These are phyloP conservation scores for Ajuga chamaepitys DNA, from an alignment of 257 asterid genomes.

Conservation along the genomic window DNA sequence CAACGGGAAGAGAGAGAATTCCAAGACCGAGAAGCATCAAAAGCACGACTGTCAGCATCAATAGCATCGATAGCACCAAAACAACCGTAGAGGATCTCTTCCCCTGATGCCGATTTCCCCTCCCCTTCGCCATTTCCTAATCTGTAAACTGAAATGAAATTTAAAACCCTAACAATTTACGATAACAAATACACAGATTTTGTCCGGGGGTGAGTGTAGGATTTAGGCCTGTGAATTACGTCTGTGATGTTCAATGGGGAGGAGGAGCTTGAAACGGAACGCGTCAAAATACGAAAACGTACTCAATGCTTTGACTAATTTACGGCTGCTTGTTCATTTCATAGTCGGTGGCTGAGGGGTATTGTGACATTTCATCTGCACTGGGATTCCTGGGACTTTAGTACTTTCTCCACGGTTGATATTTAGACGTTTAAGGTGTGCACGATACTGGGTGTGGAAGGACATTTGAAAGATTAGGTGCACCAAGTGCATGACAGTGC, in stretches of 20 bases:
- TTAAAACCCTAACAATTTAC: constrained; percentile 12
- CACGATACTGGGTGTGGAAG: no score
- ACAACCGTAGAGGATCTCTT: constrained; percentile 60
- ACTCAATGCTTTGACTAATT: not conserved
- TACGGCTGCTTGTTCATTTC: not conserved
- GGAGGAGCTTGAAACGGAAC: constrained; percentile 5
- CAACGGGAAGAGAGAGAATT: constrained; percentile 68
- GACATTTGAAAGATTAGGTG: no score
- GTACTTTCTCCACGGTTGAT: no score
- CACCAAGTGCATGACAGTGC: no score
- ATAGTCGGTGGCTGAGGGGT: constrained; percentile 4
- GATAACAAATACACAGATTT: not conserved
- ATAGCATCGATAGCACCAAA: constrained; percentile 60
- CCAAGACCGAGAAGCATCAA: constrained; percentile 80
- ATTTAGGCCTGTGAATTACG: not conserved
- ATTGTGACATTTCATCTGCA: constrained; percentile 3
- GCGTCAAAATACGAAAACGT: constrained; percentile 8
- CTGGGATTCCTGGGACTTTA: not conserved
- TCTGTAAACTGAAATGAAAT: not conserved
- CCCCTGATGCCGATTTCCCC: constrained; percentile 54
- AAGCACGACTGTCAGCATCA: constrained; percentile 69
- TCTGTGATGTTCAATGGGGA: not conserved
- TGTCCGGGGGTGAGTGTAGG: not conserved
- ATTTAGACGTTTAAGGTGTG: no score
- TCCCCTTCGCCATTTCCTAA: constrained; percentile 45